Conservation (phyloP, 768 basidiomycete species). For the Leccinum truebloodii region DNA sequence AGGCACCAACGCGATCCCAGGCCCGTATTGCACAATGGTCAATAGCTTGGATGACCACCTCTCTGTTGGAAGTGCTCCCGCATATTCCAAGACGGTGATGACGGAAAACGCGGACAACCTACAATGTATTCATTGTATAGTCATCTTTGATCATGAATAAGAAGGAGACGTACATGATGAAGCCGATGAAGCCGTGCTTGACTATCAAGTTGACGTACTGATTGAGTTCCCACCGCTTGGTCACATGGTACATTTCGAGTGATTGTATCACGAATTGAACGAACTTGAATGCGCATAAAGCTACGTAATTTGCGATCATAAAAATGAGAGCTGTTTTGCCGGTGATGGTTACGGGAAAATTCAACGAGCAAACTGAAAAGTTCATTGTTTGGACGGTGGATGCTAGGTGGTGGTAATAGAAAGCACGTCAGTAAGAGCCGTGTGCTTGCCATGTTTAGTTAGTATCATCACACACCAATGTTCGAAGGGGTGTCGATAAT, state of each 20-base stretch:
- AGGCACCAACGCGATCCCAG: slow-evolving; percentile 32
- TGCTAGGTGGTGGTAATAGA: background rate
- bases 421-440: background rate
- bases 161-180: background rate
- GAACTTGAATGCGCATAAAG: background rate
- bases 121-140: background rate
- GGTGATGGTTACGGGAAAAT: background rate
- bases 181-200: background rate
- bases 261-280: background rate
- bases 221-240: background rate
- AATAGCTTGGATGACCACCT: background rate
- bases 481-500: background rate
- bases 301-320: background rate
- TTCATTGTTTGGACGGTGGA: background rate
- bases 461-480: background rate
- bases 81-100: background rate
- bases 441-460: background rate
- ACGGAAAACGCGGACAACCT: background rate
- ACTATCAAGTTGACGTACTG: background rate
- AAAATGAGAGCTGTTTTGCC: background rate
- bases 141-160: background rate
- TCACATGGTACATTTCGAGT: background rate
- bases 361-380: background rate
- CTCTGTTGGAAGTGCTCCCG: background rate
- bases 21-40: background rate